Base-by-base conservation (phyloP, 2,329 filamentous ascomycete genomes). In the Penicillium sp. region DNA sequence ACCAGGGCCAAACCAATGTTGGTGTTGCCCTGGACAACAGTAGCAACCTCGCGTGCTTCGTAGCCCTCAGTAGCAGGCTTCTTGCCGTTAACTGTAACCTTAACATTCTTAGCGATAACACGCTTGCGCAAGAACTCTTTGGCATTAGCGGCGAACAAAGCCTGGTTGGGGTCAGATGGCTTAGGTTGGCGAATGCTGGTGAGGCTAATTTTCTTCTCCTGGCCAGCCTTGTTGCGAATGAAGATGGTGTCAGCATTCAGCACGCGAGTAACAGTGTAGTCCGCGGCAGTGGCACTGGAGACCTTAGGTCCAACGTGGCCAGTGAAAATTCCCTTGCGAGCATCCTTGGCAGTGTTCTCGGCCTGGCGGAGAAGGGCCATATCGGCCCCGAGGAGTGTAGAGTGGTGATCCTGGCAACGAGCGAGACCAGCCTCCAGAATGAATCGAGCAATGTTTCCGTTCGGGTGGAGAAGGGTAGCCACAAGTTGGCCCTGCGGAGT, bases 71-170 rank as follows among this genome's bases (percentile, higher is more conserved):
- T 89, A 2, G 92, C 92, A 44, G 93, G 89, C 77, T 95, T 93
- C 74, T 91, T 92, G 56, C 95, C 95, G 72, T 99, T 93, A 58
- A 96, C 87, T 53, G 85, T 89, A 55, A 97, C 86, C 74, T 89
- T 91, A 64, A 98, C 92, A 65, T 96, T 91, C 81, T 99, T 99
- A 60, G 93, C 95, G 69, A 99, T 99, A 31, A 97, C 77, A 75
- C 88, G 92, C 82, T 96, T 96, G 54, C 95, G 88, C 62, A 98
- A 76, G 72, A 93, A 98, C 73, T 99, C 95, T 81, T 99, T 99
- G 31, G 95, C 93, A 72, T 97, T 93, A 13, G 95, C 90, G 65
- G 87, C 85, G 81, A 93, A 99, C 0, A 92, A 92, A 42, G 91
- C 85, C 76, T 98, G 93, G 56, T 91, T 89, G 11, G 91, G 85